Conservation (phyloP, 2,329 filamentous ascomycete genomes). For the Ampelomyces quisqualis region DNA sequence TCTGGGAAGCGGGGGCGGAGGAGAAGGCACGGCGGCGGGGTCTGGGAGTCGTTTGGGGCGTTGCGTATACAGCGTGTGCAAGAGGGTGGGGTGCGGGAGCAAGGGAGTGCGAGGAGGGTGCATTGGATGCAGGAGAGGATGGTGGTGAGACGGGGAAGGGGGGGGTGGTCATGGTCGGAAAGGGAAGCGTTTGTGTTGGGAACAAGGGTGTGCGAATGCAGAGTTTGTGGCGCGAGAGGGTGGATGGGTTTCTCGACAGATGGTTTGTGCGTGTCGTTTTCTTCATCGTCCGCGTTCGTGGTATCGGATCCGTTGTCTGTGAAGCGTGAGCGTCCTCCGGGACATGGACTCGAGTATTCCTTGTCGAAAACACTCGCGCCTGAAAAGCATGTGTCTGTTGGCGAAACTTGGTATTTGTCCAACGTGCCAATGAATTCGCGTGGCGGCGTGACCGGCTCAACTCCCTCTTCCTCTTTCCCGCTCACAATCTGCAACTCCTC, state of each 20-base stretch:
- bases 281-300: slow-evolving; percentile 10
- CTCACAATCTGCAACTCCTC: neutral
- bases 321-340: neutral
- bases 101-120: slow-evolving; percentile 25
- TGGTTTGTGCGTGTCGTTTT: neutral
- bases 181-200: slow-evolving; percentile 1
- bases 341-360: neutral
- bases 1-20: slow-evolving; percentile 20
- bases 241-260: neutral
- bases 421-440: neutral
- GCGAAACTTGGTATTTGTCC: slow-evolving; percentile 18
- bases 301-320: slow-evolving; percentile 8
- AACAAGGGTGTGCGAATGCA: neutral
- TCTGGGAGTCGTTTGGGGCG: too few species aligned
- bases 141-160: slow-evolving; percentile 17
- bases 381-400: slow-evolving; percentile 30
- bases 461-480: neutral
- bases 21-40: slow-evolving; percentile 20
- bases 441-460: neutral
- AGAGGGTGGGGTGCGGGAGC: slow-evolving; percentile 29
- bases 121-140: slow-evolving; percentile 38
- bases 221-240: neutral
- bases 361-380: slow-evolving; percentile 24
- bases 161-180: neutral
- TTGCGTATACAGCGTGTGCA: slow-evolving; percentile 33